These are phyloP conservation scores for Emmonsiellopsis sp. DNA, from an alignment of 2,329 filamentous ascomycete species.

Conservation along the genomic window DNA sequence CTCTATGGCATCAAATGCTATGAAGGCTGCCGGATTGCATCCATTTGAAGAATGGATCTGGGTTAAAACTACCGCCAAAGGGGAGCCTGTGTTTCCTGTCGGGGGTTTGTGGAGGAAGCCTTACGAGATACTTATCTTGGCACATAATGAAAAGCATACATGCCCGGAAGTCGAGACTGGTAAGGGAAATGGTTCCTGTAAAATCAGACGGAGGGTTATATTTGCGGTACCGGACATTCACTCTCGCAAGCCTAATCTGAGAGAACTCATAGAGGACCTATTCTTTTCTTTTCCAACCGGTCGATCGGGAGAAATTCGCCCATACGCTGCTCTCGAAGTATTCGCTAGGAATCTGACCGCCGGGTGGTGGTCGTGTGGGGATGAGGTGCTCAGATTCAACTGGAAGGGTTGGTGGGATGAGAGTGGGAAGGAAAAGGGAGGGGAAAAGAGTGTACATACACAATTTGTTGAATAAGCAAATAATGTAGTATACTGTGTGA, in stretches of 20 bases:
- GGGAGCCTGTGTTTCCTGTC: constrained; percentile 44
- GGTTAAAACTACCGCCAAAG: constrained; percentile 49
- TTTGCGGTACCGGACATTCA: constrained; percentile 54
- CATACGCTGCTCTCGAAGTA: constrained; percentile 48
- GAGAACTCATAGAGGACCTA: constrained; percentile 43
- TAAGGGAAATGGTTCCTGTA: constrained; percentile 11
- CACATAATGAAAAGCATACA: constrained; percentile 16
- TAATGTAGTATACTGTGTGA: background rate
- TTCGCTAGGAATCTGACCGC: constrained; percentile 52
- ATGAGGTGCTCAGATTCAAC: constrained; percentile 56
- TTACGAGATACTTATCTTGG: constrained; percentile 51
- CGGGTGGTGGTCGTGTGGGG: constrained; percentile 55
- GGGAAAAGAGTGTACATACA: background rate
- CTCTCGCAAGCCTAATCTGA: constrained; percentile 56
- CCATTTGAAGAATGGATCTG: constrained; percentile 56
- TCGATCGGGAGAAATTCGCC: constrained; percentile 3
- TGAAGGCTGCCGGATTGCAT: constrained; percentile 39
- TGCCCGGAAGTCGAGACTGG: constrained; percentile 11
- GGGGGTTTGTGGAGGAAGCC: constrained; percentile 51
- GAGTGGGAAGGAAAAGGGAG: background rate
- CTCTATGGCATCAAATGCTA: constrained; percentile 33
- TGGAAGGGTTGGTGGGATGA: constrained; percentile 43
- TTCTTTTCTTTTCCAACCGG: constrained; percentile 22
- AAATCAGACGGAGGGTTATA: constrained; percentile 42
- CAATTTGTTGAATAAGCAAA: background rate